These are phyloP conservation scores for Chalaropsis thielavioides DNA, from an alignment of 2,329 filamentous ascomycete genomes.

Conservation along the genomic window DNA sequence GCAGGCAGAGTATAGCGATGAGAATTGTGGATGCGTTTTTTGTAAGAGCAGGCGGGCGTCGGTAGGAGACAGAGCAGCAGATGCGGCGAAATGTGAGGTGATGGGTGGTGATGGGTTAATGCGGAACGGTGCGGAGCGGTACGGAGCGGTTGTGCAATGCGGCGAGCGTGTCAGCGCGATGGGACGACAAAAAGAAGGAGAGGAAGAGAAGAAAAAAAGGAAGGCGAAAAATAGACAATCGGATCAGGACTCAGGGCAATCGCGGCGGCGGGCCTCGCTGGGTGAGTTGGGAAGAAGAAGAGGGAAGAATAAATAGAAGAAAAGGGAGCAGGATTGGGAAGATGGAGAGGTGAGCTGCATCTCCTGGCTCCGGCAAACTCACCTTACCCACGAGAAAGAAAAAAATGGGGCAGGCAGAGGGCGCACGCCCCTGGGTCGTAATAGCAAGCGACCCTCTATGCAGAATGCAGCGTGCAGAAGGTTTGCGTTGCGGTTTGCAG, in stretches of 20 bases:
- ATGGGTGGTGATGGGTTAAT: too few relatives aligned
- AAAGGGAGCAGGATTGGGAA: slow-evolving; percentile 18
- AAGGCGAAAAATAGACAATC: slow-evolving; percentile 11
- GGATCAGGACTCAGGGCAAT: slow-evolving; percentile 7
- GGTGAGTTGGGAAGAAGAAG: slow-evolving; percentile 4
- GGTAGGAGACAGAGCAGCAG: too few relatives aligned
- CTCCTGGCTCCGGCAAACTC: slow-evolving; percentile 18
- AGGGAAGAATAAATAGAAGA: slow-evolving; percentile 19
- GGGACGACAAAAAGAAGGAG: slow-evolving; percentile 3
- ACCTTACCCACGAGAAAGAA: slow-evolving; percentile 20
- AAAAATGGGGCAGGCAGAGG: slow-evolving; percentile 18
- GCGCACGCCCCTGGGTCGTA: slow-evolving; percentile 7
- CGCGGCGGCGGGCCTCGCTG: slow-evolving; percentile 15
- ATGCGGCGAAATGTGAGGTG: too few relatives aligned
- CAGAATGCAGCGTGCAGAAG: background rate
- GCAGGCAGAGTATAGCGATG: background rate
- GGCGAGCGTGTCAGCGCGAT: background rate
- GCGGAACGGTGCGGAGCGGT: too few relatives aligned
- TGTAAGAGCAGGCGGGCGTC: too few relatives aligned
- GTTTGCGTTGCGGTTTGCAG: too few relatives aligned
- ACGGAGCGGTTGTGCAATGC: too few relatives aligned
- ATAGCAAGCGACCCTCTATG: slow-evolving; percentile 13
- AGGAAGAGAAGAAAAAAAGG: slow-evolving; percentile 13
- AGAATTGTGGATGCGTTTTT: background rate
- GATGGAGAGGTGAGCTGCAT: slow-evolving; percentile 20